Evolutionary conservation across 768 basidiomycete genomes (phyloP), one percentile per base, ranked within the genome.

Genomic region (Leccinum incarnatum): DNA sequence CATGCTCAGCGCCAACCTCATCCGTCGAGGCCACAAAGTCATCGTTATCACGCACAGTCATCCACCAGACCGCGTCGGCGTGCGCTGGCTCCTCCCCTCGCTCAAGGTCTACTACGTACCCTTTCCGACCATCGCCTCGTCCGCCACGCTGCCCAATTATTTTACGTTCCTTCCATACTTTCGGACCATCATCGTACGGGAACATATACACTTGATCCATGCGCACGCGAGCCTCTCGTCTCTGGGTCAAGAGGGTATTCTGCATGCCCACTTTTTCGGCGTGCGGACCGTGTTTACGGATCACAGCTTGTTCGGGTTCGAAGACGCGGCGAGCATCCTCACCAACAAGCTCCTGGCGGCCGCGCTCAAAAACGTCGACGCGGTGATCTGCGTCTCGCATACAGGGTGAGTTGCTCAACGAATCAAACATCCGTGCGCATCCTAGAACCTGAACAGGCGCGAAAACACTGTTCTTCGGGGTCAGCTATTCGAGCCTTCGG

Each of bases 41-140:
- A 88, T 98, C 61, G 87, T 96, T 40, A 90, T 99, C 58, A 98
- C 96, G 0, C 97, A 99, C 69, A 87, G 90, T 59, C 93, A 96
- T 68, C 81, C 87, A 6, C 88, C 90, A 27, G 86, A 89, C 68
- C 88, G 95, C 27, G 85, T 89, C 51, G 96, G 95, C 7, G 78
- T 98, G 23, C 90, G 95, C 14, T 95, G 95, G 89, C 79, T 99
- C 0, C 74, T 90, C 0, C 91, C 92, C 9, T 81, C 83, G 11
- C 78, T 99, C 61, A 98, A 98, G 75, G 90, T 97, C 29, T 99
- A 98, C 75, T 86, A 98, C 74, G 82, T 98, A 50, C 97, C 97
- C 0, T 88, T 95, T 65, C 81, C 83, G 42, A 88, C 95, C 4
- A 91, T 97, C 58, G 89, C 89, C 1, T 93, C 94, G 9, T 91